Conservation (phyloP, 2,329 filamentous ascomycete genomes). For the Pestalotiopsis sp. region DNA sequence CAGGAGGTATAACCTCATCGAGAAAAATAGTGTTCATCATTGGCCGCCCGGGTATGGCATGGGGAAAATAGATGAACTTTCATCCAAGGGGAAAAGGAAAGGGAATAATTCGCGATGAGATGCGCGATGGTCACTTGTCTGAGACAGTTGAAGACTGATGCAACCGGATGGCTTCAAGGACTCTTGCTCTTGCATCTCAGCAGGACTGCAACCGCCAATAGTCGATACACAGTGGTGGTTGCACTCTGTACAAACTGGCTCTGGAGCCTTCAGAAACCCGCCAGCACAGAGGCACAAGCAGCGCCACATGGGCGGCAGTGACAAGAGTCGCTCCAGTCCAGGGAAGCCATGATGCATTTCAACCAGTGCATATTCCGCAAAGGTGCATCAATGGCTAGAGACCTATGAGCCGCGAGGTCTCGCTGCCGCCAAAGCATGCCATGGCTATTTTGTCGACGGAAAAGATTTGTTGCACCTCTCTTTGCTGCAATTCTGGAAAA, state of each 20-base stretch:
- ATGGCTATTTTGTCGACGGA: background rate
- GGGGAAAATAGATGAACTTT: slow-evolving; percentile 9
- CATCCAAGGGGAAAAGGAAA: background rate
- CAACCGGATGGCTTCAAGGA: background rate
- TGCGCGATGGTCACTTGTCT: background rate
- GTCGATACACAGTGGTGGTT: background rate
- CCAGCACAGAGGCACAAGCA: too few relatives aligned
- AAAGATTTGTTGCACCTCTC: background rate
- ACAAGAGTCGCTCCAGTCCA: too few relatives aligned
- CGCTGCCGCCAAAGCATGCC: background rate
- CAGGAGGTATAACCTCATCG: slow-evolving; percentile 16
- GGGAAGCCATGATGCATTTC: too few relatives aligned
- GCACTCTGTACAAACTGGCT: too few relatives aligned
- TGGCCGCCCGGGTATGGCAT: slow-evolving; percentile 3
- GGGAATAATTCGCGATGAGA: background rate
- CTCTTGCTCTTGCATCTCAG: background rate
- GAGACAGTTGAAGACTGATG: background rate
- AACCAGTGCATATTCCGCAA: too few relatives aligned
- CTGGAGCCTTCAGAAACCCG: too few relatives aligned
- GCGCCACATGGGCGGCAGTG: too few relatives aligned
- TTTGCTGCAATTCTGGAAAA: background rate
- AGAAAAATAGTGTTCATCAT: slow-evolving; percentile 18
- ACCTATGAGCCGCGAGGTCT: background rate
- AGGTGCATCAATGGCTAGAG: too few relatives aligned
- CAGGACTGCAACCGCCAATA: background rate